These are phyloP conservation scores for Sphagnurus paluster DNA, from an alignment of 1,284 basidiomycete genomes.

Conservation along the genomic window DNA sequence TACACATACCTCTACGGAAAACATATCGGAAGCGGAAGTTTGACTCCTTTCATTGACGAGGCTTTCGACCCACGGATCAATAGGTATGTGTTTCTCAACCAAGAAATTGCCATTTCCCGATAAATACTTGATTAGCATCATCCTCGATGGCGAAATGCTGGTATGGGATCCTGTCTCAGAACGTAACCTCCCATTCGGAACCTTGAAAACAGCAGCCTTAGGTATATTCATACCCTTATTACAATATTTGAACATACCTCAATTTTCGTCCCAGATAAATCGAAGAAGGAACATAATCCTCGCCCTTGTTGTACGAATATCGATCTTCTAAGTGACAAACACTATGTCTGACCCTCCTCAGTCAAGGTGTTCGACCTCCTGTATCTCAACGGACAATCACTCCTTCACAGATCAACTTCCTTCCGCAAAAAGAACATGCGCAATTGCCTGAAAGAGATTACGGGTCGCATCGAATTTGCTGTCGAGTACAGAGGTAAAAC, in stretches of 20 bases:
- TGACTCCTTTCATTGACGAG: conserved; percentile 81
- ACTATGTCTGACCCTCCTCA: conserved; percentile 28
- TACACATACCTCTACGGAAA: conserved; percentile 92
- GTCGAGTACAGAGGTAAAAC: conserved; percentile 71
- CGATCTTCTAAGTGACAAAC: background rate
- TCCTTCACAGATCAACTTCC: conserved; percentile 61
- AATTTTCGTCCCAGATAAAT: conserved; percentile 53
- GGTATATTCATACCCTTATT: conserved; percentile 42
- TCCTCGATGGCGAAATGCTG: conserved; percentile 95
- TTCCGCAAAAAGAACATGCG: conserved; percentile 73
- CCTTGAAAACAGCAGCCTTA: conserved; percentile 85
- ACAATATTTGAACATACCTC: background rate
- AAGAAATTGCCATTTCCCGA: background rate
- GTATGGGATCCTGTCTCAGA: conserved; percentile 92
- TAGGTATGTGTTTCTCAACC: conserved; percentile 57
- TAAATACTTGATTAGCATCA: conserved; percentile 55
- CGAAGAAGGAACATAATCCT: conserved; percentile 69
- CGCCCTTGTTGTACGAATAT: conserved; percentile 87
- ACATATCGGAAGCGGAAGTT: conserved; percentile 75
- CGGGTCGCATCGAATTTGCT: conserved; percentile 80
- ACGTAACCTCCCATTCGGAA: conserved; percentile 87
- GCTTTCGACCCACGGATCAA: conserved; percentile 77
- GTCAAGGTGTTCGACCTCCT: conserved; percentile 95
- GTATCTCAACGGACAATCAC: conserved; percentile 76
- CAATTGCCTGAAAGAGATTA: conserved; percentile 60